phyloP scores from a whole-genome alignment of 306 rosid genomes.

The Styphnolobium japonicum region DNA sequence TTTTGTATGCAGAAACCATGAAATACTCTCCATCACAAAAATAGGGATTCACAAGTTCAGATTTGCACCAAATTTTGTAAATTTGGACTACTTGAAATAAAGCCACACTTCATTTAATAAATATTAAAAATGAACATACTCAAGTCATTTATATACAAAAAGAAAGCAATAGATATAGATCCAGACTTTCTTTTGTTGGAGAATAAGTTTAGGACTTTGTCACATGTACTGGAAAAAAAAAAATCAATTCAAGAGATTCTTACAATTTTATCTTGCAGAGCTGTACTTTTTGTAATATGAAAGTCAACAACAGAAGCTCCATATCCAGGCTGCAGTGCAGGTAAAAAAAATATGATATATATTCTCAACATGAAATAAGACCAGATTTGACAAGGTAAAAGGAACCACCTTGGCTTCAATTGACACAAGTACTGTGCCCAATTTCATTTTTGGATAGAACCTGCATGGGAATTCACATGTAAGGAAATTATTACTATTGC shows the following conservation, averaged over 20 bases:
- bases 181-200: neutral
- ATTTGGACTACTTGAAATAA: neutral
- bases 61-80: neutral
- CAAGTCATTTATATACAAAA: neutral
- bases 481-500: neutral
- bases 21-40: slow-evolving; percentile 2
- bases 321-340: slow-evolving; percentile 75
- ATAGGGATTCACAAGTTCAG: neutral
- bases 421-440: slow-evolving; percentile 61
- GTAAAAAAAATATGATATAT: slow-evolving; percentile 21
- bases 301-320: slow-evolving; percentile 66
- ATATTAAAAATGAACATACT: neutral
- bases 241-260: slow-evolving; percentile 41
- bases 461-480: slow-evolving; percentile 35
- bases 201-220: neutral
- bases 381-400: slow-evolving; percentile 12
- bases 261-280: slow-evolving; percentile 63
- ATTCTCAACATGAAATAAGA: neutral
- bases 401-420: slow-evolving; percentile 66
- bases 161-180: slow-evolving; percentile 11
- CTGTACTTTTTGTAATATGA: slow-evolving; percentile 50
- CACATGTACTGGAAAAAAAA: slow-evolving; percentile 2
- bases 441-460: slow-evolving; percentile 66
- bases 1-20: neutral
- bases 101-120: neutral